A percentile compares a stretch with the other conserved stretches of the same genome.
phyloP scores from a whole-genome alignment of 106 monocot genomes.

The Hemerocallis citrina region DNA sequence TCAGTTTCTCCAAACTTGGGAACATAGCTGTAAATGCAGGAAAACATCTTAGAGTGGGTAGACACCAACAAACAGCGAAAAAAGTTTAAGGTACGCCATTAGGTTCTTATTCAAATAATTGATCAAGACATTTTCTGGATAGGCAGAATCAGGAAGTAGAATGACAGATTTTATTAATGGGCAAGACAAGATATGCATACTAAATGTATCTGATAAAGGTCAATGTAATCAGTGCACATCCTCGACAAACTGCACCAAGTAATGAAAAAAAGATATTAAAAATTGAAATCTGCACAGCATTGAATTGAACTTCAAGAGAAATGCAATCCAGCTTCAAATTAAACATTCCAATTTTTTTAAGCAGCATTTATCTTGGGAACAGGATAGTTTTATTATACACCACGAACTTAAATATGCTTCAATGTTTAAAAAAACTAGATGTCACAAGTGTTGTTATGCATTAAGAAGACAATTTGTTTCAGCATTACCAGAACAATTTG shows the following conservation, averaged over 20 bases:
- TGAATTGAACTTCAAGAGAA: too few species aligned
- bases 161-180: not conserved
- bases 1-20: constrained; percentile 99
- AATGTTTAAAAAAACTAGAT: too few species aligned
- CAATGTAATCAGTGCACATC: constrained; percentile 74
- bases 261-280: not conserved
- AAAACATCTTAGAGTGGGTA: not conserved
- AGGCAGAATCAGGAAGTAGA: not conserved
- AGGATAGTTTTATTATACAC: too few species aligned
- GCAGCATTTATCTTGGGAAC: too few species aligned
- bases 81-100: not conserved
- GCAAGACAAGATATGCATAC: constrained; percentile 10
- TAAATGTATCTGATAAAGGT: constrained; percentile 91
- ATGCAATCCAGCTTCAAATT: too few species aligned
- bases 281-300: not conserved
- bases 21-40: constrained; percentile 47
- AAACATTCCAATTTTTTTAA: too few species aligned
- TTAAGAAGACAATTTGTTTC: too few species aligned
- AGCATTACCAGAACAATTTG: too few species aligned
- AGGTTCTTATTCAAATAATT: not conserved
- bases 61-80: not conserved
- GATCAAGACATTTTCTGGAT: not conserved
- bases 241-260: constrained; percentile 52
- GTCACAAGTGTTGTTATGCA: too few species aligned
- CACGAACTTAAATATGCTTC: too few species aligned